Evolutionary conservation across 306 rosid genomes (phyloP).

Genomic region (Mucuna pruriens): DNA sequence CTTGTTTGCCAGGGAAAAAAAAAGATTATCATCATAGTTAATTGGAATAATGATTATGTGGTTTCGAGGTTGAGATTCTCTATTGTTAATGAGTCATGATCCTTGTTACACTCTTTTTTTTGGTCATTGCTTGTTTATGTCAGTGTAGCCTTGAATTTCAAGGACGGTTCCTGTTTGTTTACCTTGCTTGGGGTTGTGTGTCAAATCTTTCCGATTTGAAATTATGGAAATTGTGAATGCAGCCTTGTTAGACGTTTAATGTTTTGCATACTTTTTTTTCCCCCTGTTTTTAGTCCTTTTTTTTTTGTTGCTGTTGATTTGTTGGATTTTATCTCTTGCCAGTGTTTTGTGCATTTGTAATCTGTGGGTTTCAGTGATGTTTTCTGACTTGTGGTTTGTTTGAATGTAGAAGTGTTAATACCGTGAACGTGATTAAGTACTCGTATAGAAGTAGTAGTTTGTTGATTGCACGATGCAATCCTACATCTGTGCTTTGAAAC

Average conservation of each 20-base stretch:
- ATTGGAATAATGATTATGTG: neutral
- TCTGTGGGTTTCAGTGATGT: neutral
- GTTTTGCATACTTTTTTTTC: neutral
- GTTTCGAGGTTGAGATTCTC: neutral
- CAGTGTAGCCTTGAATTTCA: neutral
- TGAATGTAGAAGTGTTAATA: constrained; percentile 4
- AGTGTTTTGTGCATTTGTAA: neutral
- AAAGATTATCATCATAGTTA: too few relatives aligned
- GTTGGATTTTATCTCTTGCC: neutral
- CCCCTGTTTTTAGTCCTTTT: neutral
- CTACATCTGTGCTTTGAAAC: neutral
- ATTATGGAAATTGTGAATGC: neutral
- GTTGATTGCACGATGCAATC: neutral
- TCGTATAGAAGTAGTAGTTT: neutral
- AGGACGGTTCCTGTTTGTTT: neutral
- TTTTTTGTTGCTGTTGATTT: constrained; percentile 1
- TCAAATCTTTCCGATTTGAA: neutral
- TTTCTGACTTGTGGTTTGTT: constrained; percentile 8
- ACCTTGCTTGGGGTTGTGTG: neutral
- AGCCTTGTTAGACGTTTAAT: neutral
- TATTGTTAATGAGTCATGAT: neutral
- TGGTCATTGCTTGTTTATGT: neutral
- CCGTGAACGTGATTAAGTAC: neutral
- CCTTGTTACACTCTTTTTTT: neutral
- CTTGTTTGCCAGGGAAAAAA: too few relatives aligned